Evolutionary conservation across 306 rosid species (phyloP), one percentile per base, ranked within the genome.

Genomic region (Glycyrrhiza uralensis): DNA sequence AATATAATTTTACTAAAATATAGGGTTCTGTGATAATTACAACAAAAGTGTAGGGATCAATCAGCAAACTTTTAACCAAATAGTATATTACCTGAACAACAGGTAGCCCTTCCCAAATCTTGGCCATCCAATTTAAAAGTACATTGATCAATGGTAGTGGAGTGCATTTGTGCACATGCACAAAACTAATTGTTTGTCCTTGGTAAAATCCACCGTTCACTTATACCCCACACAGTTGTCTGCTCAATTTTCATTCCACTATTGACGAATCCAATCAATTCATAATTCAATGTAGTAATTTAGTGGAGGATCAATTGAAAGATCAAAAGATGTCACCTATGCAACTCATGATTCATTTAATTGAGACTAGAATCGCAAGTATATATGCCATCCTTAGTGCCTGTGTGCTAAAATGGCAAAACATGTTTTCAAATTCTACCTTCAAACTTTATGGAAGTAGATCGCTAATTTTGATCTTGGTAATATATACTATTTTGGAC

Each of bases 241-340:
- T 42, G 7, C 39, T 45, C 35, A 20, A 56, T 63, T 28, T 63
- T 26, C 32, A 42, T 61, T 68, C 68, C 23, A 69, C 72, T 75
- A 51, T 79, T 75, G 46, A 8, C 51, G 30, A 29, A 52, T 71
- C 68, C 47, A 41, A 78, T 78, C 77, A 71, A 38, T 62, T 51
- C 22, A 63, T 2, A 55, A 6, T 62, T 46, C 38, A 64, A 36
- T n/a, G n/a, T n/a, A n/a, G n/a, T 75, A 22, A 55, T 55, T 66
- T 56, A 54, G 69, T 4, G 64, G 65, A 41, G 50, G 41, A 79
- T 66, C 62, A 41, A 51, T 19, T 12, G 42, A 68, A 68, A 41
- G 33, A 75, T 61, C 14, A 45, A 46, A 46, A 81, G 12, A 71
- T 35, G 56, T 10, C 51, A 52, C 69, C 70, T 76, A 76, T 76